Conservation (phyloP, 768 basidiomycete genomes). For the Dentipellis sp. region DNA sequence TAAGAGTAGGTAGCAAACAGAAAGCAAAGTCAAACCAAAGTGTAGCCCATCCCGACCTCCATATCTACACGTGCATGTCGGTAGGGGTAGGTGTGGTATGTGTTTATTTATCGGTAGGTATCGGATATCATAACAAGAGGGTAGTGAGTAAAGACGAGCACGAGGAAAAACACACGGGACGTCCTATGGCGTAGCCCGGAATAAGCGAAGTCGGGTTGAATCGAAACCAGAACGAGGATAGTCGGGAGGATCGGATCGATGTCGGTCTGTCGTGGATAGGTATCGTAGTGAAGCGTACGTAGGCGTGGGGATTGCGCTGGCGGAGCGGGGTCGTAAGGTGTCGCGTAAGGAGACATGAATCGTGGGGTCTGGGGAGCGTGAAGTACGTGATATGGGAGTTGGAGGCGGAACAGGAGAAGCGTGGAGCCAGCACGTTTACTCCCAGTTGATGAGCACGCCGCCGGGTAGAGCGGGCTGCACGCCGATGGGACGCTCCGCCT, state of each 20-base stretch:
- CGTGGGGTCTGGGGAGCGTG: background rate
- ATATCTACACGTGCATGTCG: too few species aligned
- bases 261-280: too few species aligned
- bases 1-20: too few species aligned
- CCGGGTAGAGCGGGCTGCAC: conserved; percentile 54
- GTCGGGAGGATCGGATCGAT: too few species aligned
- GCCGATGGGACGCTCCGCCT: conserved; percentile 69
- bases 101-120: too few species aligned
- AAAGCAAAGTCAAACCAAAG: too few species aligned
- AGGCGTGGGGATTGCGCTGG: background rate
- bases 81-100: too few species aligned
- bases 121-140: too few species aligned
- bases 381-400: background rate
- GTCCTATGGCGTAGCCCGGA: background rate
- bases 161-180: background rate
- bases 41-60: too few species aligned
- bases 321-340: background rate
- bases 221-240: too few species aligned
- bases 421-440: background rate
- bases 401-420: background rate
- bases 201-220: background rate
- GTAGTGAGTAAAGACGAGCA: background rate
- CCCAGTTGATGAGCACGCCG: conserved; percentile 75
- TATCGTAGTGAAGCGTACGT: background rate
- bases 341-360: background rate